phyloP scores from a whole-genome alignment of 768 basidiomycete genomes.

The Boletus sensibilis region DNA sequence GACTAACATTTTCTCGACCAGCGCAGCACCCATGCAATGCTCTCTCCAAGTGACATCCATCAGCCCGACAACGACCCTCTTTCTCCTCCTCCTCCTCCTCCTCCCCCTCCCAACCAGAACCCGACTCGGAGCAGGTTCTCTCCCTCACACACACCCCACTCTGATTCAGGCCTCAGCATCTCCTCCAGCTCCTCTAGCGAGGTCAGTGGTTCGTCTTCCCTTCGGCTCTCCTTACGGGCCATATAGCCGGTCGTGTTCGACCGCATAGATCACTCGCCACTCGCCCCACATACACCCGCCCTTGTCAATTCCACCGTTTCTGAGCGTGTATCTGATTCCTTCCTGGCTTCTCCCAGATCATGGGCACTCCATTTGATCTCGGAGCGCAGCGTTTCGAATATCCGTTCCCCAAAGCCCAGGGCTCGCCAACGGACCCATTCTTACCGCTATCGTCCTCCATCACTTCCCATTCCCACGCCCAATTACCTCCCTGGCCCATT shows the following conservation, averaged over 20 bases:
- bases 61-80: conserved; percentile 5
- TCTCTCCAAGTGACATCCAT: conserved; percentile 20
- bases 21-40: conserved; percentile 19
- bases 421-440: conserved; percentile 29
- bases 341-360: conserved; percentile 23
- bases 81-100: neutral
- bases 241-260: conserved; percentile 10
- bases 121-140: neutral
- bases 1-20: neutral
- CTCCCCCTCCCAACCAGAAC: neutral
- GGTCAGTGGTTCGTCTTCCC: conserved; percentile 18
- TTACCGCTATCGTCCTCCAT: conserved; percentile 23
- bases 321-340: neutral
- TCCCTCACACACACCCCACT: conserved; percentile 22
- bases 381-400: conserved; percentile 35
- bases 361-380: conserved; percentile 35
- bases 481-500: conserved; percentile 26
- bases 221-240: neutral
- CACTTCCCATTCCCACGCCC: conserved; percentile 24
- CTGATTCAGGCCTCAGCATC: conserved; percentile 32
- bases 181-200: conserved; percentile 33
- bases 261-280: conserved; percentile 9
- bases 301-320: neutral
- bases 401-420: conserved; percentile 32
- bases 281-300: neutral